Conservation (phyloP, 2,329 filamentous ascomycete species). For the Fusarium chaquense region DNA sequence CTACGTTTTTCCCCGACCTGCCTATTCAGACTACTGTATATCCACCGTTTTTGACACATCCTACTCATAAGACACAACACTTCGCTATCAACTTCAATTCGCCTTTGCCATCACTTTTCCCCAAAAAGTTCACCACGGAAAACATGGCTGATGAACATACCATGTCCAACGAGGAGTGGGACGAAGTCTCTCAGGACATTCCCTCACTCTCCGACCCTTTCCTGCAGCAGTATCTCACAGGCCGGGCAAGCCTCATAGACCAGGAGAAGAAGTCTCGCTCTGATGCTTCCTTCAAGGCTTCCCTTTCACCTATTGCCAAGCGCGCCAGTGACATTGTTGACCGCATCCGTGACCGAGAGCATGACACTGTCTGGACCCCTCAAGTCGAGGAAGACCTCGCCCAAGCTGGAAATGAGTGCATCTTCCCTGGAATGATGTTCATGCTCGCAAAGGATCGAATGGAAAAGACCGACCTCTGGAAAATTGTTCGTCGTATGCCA, state of each 20-base stretch:
- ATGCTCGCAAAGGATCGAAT: slow-evolving; percentile 85
- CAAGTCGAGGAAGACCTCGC: slow-evolving; percentile 78
- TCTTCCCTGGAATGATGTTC: slow-evolving; percentile 96
- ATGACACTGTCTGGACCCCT: slow-evolving; percentile 79
- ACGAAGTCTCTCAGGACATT: slow-evolving; percentile 66
- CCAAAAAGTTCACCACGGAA: not conserved
- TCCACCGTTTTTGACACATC: slow-evolving; percentile 19
- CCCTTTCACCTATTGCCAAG: slow-evolving; percentile 81
- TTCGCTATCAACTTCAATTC: not conserved
- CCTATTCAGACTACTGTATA: slow-evolving; percentile 36
- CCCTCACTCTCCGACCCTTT: slow-evolving; percentile 76
- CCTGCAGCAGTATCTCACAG: slow-evolving; percentile 83
- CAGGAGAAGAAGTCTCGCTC: slow-evolving; percentile 87
- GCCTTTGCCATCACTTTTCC: not conserved
- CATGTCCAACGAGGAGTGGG: slow-evolving; percentile 69
- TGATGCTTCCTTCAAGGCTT: slow-evolving; percentile 76
- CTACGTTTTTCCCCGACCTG: slow-evolving; percentile 32
- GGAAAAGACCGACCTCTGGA: slow-evolving; percentile 86
- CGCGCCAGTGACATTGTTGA: slow-evolving; percentile 84
- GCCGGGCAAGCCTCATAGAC: slow-evolving; percentile 78
- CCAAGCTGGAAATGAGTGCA: slow-evolving; percentile 68
- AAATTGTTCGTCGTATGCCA: slow-evolving; percentile 86
- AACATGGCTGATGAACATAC: slow-evolving; percentile 50
- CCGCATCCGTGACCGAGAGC: slow-evolving; percentile 82
- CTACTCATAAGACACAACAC: not conserved